Evolutionary conservation across 1,284 basidiomycete genomes (phyloP), one percentile per base, ranked within the genome.

Genomic region (Moesziomyces sp.): DNA sequence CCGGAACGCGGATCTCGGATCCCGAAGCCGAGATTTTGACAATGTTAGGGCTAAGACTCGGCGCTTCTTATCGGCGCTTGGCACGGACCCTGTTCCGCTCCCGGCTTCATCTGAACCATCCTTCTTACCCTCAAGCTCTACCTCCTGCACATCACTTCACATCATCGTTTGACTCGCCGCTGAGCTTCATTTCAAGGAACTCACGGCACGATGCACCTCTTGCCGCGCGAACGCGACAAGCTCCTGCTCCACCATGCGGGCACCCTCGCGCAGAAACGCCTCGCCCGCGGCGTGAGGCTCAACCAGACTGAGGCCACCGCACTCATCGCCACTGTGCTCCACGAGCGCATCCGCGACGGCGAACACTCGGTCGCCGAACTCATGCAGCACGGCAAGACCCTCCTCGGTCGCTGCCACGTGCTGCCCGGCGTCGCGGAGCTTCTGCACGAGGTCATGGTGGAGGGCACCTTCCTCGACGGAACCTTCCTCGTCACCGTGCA

Each of bases 271-370:
- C 96, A 99, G 86, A 92, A 93, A 79, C 91, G 97, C 24, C 90
- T 99, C 10, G 95, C 96, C 6, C 89, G 96, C 23, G 97, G 96
- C 10, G 84, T 96, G 33, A 88, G 88, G 44, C 88, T 99, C 52
- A 99, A 98, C 86, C 86, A 90, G 70, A 89, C 92, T 10, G 97
- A 99, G 85, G 91, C 94, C 0, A 90, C 91, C 14, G 94, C 93
- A 0, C 89, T 99, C 30, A 94, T 99, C 75, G 91, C 93, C 1
- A 89, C 89, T 19, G 93, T 95, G 75, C 88, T 99, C 3, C 96
- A 98, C 65, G 97, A 98, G 85, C 89, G 90, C 50, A 96, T 97
- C 76, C 88, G 96, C n/a, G 95, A 98, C 91, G 96, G 95, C 5
- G 84, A 86, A n/a, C 88, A 94, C 79, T 90, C 89, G 0, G 95